These are phyloP conservation scores for Phytophthora syringae DNA, from an alignment of 352 stramenopile species.

Conservation along the genomic window DNA sequence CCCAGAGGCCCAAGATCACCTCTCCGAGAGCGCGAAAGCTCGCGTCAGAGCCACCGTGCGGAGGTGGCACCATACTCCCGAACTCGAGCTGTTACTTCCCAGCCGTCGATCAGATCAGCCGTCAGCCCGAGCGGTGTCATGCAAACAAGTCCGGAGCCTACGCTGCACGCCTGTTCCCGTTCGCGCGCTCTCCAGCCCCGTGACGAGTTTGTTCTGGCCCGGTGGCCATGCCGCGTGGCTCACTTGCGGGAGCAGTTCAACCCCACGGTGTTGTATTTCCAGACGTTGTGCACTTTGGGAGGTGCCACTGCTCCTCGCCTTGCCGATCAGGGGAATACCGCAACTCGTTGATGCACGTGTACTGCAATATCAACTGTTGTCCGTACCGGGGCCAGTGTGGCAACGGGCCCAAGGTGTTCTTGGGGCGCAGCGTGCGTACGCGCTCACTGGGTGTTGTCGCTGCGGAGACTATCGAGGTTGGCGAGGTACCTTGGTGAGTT, in stretches of 20 bases:
- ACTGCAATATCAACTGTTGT: not conserved
- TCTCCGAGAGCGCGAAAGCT: not conserved
- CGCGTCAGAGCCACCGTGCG: not conserved
- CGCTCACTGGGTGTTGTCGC: not conserved
- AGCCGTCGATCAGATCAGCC: not conserved
- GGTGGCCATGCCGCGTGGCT: not conserved
- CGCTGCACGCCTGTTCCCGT: too few relatives aligned
- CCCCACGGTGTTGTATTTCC: not conserved
- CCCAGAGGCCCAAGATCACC: not conserved
- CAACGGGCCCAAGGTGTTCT: not conserved
- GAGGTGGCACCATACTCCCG: not conserved
- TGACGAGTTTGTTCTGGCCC: not conserved
- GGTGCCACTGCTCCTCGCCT: not conserved
- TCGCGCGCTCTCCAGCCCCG: not conserved
- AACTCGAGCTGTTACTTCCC: not conserved
- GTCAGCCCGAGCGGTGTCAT: not conserved
- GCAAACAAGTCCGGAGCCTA: not conserved
- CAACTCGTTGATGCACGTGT: constrained; percentile 1
- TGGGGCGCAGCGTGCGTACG: not conserved
- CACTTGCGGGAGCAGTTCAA: not conserved
- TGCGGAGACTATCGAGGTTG: not conserved
- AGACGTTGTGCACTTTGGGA: not conserved
- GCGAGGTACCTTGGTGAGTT: not conserved
- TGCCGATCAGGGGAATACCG: not conserved
- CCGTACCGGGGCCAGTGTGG: not conserved